A percentile compares a stretch with the other conserved stretches of the same genome.
These are phyloP conservation scores for Hypoxylon rickii DNA, from an alignment of 495 filamentous ascomycete genomes.

Conservation along the genomic window DNA sequence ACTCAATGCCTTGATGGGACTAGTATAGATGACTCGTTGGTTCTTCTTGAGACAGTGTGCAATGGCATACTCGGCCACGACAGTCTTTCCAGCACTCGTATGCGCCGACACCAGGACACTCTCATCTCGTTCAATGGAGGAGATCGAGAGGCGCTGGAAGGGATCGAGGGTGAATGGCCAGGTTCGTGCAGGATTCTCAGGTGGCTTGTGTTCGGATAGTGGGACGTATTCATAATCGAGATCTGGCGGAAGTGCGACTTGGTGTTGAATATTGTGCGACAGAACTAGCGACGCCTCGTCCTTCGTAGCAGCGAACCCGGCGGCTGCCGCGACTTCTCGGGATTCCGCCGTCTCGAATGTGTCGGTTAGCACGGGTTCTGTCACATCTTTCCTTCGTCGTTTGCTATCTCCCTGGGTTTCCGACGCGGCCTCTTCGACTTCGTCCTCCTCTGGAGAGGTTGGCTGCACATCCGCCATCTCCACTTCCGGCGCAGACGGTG, in stretches of 20 bases:
- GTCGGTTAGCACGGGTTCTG: constrained; percentile 87
- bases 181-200: constrained; percentile 77
- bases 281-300: constrained; percentile 70
- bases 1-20: constrained; percentile 96
- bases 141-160: constrained; percentile 91
- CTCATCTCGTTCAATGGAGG: constrained; percentile 91
- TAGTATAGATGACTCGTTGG: constrained; percentile 98
- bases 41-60: constrained; percentile 96
- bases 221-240: constrained; percentile 84
- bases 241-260: constrained; percentile 90
- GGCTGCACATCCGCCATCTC: constrained; percentile 55
- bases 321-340: constrained; percentile 78
- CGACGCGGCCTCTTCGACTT: constrained; percentile 40
- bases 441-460: constrained; percentile 41
- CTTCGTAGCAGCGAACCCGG: constrained; percentile 74
- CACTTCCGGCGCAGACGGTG: constrained; percentile 44
- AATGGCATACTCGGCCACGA: constrained; percentile 97
- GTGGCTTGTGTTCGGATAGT: constrained; percentile 85
- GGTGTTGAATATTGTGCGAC: constrained; percentile 96
- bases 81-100: constrained; percentile 96
- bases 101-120: constrained; percentile 97
- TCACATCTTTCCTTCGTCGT: constrained; percentile 72
- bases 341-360: constrained; percentile 96
- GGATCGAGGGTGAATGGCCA: constrained; percentile 94
- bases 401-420: constrained; percentile 65